Conservation (phyloP, 2,329 filamentous ascomycete species). For the Fonsecaea monophora region DNA sequence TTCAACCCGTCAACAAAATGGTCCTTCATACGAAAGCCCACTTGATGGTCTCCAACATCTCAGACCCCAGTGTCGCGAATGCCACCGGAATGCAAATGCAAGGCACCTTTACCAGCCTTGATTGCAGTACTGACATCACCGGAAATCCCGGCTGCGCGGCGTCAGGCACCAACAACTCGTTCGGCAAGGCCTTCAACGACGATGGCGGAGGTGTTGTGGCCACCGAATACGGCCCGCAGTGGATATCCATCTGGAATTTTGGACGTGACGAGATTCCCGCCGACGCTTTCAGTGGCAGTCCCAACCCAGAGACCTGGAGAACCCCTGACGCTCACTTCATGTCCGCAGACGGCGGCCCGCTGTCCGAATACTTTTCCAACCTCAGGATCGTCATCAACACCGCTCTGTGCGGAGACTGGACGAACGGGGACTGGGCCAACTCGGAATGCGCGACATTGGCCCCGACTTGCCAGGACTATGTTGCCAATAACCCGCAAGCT, state of each 20-base stretch:
- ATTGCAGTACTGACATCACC: conserved; percentile 44
- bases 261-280: conserved; percentile 50
- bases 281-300: conserved; percentile 52
- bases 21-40: conserved; percentile 56
- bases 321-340: conserved; percentile 54
- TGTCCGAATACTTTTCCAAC: conserved; percentile 50
- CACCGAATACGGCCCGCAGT: conserved; percentile 73
- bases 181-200: conserved; percentile 61
- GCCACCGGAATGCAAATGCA: conserved; percentile 10
- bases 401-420: conserved; percentile 64
- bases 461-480: conserved; percentile 72
- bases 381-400: conserved; percentile 58
- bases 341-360: conserved; percentile 47
- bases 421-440: conserved; percentile 59
- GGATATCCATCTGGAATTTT: conserved; percentile 76
- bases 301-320: conserved; percentile 51
- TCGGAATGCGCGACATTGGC: conserved; percentile 65
- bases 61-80: conserved; percentile 47
- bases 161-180: conserved; percentile 46
- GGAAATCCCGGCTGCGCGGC: conserved; percentile 48
- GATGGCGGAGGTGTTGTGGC: conserved; percentile 70
- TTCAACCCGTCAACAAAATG: conserved; percentile 50
- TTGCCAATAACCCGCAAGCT: conserved; percentile 68
- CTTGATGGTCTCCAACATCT: conserved; percentile 48
- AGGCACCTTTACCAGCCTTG: conserved; percentile 37